Evolutionary conservation across 2,329 filamentous ascomycete genomes (phyloP).

Genomic region (Aureobasidium subglaciale): DNA sequence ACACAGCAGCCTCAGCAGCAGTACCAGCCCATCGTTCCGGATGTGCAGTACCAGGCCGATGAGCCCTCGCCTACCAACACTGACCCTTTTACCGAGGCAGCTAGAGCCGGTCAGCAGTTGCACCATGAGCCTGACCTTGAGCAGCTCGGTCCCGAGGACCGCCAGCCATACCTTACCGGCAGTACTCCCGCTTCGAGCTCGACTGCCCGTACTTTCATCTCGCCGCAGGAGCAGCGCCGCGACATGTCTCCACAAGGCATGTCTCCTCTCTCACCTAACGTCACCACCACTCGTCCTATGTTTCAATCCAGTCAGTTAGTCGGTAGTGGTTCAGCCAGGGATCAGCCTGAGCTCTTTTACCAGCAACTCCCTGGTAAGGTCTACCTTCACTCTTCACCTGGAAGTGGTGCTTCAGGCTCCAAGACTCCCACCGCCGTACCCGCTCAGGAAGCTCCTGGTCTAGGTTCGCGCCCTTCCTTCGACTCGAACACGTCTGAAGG

Average conservation of each 20-base stretch:
- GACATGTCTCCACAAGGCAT: slow-evolving; percentile 2
- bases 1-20: neutral
- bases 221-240: slow-evolving; percentile 9
- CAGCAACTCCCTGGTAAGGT: slow-evolving; percentile 36
- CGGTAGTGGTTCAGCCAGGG: neutral
- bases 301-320: neutral
- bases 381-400: slow-evolving; percentile 25
- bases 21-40: slow-evolving; percentile 6
- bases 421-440: slow-evolving; percentile 7
- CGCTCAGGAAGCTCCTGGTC: slow-evolving; percentile 20
- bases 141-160: slow-evolving; percentile 26
- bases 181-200: slow-evolving; percentile 18
- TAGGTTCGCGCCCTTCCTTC: slow-evolving; percentile 40
- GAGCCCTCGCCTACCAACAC: slow-evolving; percentile 50
- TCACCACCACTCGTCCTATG: neutral
- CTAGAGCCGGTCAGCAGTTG: slow-evolving; percentile 28
- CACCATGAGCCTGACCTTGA: slow-evolving; percentile 33
- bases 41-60: slow-evolving; percentile 35
- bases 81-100: slow-evolving; percentile 54
- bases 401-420: neutral
- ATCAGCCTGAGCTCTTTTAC: slow-evolving; percentile 33
- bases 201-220: slow-evolving; percentile 23
- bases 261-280: neutral
- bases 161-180: slow-evolving; percentile 25
- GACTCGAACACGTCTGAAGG: slow-evolving; percentile 52